Evolutionary conservation across 2,329 filamentous ascomycete genomes (phyloP).

Genomic region (Atkinsonella hypoxylon): DNA sequence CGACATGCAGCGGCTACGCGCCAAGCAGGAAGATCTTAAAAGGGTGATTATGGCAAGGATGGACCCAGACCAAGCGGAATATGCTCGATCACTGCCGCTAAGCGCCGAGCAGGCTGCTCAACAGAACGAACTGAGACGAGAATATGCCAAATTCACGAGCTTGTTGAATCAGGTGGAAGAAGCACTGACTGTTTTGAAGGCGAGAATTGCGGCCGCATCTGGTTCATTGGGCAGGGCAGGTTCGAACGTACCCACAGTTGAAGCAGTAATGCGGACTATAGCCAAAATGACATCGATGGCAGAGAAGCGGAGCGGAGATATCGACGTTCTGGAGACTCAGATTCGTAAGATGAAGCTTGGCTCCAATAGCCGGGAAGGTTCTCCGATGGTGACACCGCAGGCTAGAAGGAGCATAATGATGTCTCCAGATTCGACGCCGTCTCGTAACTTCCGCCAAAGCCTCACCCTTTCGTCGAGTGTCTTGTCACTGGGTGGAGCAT

Average conservation of each 20-base stretch:
- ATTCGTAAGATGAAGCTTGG: constrained; percentile 59
- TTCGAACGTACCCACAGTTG: constrained; percentile 64
- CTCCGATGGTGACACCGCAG: constrained; percentile 28
- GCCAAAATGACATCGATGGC: constrained; percentile 85
- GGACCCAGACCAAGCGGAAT: constrained; percentile 55
- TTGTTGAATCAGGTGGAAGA: constrained; percentile 71
- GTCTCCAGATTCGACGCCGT: constrained; percentile 31
- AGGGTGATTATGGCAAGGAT: constrained; percentile 59
- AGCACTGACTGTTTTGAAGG: constrained; percentile 63
- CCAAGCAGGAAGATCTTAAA: constrained; percentile 66
- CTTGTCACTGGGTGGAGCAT: constrained; percentile 30
- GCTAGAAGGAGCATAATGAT: constrained; percentile 24
- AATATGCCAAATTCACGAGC: constrained; percentile 63
- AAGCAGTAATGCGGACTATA: constrained; percentile 85
- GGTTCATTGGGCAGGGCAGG: constrained; percentile 33
- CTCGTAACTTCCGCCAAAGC: constrained; percentile 29
- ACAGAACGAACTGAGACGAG: constrained; percentile 69
- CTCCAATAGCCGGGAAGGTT: constrained; percentile 31
- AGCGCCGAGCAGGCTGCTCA: constrained; percentile 73
- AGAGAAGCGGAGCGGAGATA: constrained; percentile 80
- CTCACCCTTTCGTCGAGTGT: constrained; percentile 21
- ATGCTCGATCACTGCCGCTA: constrained; percentile 59
- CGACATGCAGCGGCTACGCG: constrained; percentile 59
- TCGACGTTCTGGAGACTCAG: constrained; percentile 81
- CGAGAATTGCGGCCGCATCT: constrained; percentile 54